Evolutionary conservation across 208 protist genomes (phyloP).

Genomic region (Acanthamoeba pearcei): DNA sequence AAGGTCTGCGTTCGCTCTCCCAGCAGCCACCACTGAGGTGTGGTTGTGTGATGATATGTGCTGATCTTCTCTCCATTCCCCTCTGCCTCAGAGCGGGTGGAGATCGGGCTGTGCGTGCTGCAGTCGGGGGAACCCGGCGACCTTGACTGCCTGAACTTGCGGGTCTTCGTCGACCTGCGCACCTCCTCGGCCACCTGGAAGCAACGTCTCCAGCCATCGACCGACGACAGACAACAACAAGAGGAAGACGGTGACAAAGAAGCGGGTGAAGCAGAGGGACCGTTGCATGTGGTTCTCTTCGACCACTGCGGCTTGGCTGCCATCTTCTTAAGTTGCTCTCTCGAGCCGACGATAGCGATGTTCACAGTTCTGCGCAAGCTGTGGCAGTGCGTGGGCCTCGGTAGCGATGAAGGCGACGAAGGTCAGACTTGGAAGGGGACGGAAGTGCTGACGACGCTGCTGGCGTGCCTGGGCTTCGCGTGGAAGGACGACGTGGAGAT

Average conservation of each 20-base stretch:
- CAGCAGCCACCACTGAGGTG: too few relatives aligned
- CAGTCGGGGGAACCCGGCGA: neutral
- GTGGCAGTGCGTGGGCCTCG: neutral
- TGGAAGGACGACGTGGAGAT: conserved; percentile 1
- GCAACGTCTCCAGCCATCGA: neutral
- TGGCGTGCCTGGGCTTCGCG: conserved; percentile 17
- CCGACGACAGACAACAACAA: too few relatives aligned
- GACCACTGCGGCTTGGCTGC: neutral
- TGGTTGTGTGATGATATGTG: neutral
- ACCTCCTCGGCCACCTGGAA: neutral
- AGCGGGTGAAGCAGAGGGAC: neutral
- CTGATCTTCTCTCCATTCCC: too few relatives aligned
- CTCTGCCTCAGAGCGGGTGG: neutral
- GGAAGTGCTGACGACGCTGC: neutral
- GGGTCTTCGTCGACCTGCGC: neutral
- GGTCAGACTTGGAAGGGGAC: neutral
- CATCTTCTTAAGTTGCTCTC: neutral
- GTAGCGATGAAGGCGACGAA: neutral
- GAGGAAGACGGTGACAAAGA: neutral
- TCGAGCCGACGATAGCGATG: too few relatives aligned
- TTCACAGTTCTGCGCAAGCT: neutral
- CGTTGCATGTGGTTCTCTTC: neutral
- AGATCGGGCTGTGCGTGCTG: neutral
- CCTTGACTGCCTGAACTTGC: neutral
- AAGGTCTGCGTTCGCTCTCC: neutral